phyloP scores from a whole-genome alignment of 306 rosid species.

The Glycine tomentella region DNA sequence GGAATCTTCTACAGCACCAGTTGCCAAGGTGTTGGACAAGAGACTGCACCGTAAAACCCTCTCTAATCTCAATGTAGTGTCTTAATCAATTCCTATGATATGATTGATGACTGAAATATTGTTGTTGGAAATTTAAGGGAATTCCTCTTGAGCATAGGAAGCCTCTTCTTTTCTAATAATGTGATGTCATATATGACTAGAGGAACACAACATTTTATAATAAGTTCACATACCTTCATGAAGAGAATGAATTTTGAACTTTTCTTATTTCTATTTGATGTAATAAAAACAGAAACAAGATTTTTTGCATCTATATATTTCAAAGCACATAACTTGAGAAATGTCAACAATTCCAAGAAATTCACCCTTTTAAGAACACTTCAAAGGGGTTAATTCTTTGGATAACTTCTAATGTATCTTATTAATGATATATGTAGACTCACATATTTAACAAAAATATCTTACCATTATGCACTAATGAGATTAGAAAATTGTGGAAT shows the following conservation, averaged over 20 bases:
- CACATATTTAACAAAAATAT: neutral
- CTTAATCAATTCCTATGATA: neutral
- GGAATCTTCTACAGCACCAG: slow-evolving; percentile 78
- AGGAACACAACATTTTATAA: neutral
- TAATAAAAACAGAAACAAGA: neutral
- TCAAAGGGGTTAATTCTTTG: slow-evolving; percentile 3
- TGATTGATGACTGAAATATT: neutral
- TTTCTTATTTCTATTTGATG: neutral
- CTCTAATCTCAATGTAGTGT: neutral
- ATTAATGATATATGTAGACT: neutral
- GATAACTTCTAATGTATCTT: neutral
- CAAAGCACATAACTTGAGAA: neutral
- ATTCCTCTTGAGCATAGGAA: neutral
- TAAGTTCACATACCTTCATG: neutral
- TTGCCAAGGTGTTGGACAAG: slow-evolving; percentile 85
- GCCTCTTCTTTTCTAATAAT: neutral
- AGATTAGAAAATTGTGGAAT: slow-evolving; percentile 42
- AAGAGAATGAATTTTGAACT: neutral
- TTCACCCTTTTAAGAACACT: neutral
- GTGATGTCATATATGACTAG: neutral
- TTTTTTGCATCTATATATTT: neutral
- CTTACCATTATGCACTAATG: neutral
- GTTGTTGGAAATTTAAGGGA: neutral
- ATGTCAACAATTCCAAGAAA: neutral
- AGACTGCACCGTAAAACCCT: slow-evolving; percentile 77